These are phyloP conservation scores for Mangifera indica DNA, from an alignment of 345 rosid genomes.

Conservation along the genomic window DNA sequence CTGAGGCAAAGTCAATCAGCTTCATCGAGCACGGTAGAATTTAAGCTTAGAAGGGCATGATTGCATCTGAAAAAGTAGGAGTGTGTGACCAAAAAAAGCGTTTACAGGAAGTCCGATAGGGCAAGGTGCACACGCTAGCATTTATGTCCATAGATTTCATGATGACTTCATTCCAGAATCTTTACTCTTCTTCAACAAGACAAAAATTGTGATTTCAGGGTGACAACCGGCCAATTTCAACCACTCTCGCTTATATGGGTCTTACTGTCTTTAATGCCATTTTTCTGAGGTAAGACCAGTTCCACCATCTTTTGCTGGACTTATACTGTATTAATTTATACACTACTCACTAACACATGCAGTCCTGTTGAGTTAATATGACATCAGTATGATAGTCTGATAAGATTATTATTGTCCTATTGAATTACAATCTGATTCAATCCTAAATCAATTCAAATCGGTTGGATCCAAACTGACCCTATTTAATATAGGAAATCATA, in stretches of 20 bases:
- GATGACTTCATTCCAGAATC: conserved; percentile 67
- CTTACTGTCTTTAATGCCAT: conserved; percentile 11
- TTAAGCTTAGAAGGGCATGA: conserved; percentile 28
- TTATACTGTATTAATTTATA: no score
- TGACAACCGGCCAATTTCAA: conserved; percentile 22
- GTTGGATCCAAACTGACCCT: no score
- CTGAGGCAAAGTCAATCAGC: conserved; percentile 37
- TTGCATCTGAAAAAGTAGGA: conserved; percentile 33
- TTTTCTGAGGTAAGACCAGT: not conserved
- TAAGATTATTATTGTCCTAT: no score
- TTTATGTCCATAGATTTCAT: conserved; percentile 64
- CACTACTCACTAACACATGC: no score
- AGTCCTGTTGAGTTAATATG: no score
- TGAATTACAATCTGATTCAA: no score
- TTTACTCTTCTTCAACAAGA: conserved; percentile 50
- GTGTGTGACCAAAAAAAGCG: conserved; percentile 52
- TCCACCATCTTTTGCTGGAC: no score
- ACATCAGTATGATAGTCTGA: no score
- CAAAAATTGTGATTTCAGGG: conserved; percentile 34
- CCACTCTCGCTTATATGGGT: not conserved
- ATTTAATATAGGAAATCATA: conserved; percentile 46
- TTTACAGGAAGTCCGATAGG: conserved; percentile 34
- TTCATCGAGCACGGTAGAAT: conserved; percentile 40
- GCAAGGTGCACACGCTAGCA: conserved; percentile 63
- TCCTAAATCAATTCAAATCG: no score